Evolutionary conservation across 352 stramenopile genomes (phyloP).

Genomic region (Pythium dissimile): DNA sequence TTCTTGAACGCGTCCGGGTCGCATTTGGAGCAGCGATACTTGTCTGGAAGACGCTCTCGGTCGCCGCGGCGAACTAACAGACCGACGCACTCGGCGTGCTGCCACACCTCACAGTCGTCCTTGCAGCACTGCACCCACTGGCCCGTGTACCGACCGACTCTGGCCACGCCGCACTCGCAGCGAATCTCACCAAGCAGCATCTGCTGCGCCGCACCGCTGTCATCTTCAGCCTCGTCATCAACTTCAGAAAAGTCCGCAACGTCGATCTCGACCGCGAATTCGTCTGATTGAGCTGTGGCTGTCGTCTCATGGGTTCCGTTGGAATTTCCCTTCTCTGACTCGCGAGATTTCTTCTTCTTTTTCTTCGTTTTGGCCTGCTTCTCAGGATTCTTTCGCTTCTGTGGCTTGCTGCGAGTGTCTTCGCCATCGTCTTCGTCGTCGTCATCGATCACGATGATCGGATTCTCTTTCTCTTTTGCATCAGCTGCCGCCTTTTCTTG

Average conservation of each 20-base stretch:
- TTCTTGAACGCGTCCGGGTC: slow-evolving; percentile 30
- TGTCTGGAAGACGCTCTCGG: neutral
- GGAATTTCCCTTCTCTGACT: neutral
- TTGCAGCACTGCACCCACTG: slow-evolving; percentile 71
- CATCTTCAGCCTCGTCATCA: neutral
- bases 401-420: no score
- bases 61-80: slow-evolving; percentile 22
- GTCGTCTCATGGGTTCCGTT: neutral
- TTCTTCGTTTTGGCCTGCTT: slow-evolving; percentile 1
- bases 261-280: slow-evolving; percentile 15
- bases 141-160: slow-evolving; percentile 46
- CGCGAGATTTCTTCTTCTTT: slow-evolving; percentile 10
- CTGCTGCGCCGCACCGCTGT: slow-evolving; percentile 4
- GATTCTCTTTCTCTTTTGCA: slow-evolving; percentile 3
- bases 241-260: neutral
- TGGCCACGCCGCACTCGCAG: slow-evolving; percentile 49
- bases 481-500: neutral
- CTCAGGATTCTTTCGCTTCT: neutral
- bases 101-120: slow-evolving; percentile 56
- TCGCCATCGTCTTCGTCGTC: slow-evolving; percentile 6
- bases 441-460: slow-evolving; percentile 18
- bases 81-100: slow-evolving; percentile 73
- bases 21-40: slow-evolving; percentile 52
- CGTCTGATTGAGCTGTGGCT: neutral
- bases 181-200: slow-evolving; percentile 46